Base-by-base conservation (phyloP, 2,329 filamentous ascomycete species). In the Pyrenophora graminea region DNA sequence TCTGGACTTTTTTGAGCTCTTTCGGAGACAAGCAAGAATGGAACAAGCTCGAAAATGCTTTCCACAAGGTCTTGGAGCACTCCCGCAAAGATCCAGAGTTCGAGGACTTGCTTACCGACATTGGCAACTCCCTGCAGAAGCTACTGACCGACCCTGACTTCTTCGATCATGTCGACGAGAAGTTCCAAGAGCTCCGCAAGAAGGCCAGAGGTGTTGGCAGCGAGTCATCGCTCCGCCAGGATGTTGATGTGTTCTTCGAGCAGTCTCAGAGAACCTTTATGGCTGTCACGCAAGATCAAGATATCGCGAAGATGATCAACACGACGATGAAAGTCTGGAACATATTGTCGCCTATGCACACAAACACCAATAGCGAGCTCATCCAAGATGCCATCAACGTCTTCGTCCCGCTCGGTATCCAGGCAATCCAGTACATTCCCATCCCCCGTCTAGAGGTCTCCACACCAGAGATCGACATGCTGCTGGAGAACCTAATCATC, bases 401-500 rank as follows among this genome's bases (percentile, higher is more conserved):
- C 10, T 92, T 97, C 68, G 79, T 94, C 4, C 93, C 93, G 0
- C 76, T 91, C 10, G 66, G 91, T 3, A 82, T 97, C 50, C 82
- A 90, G 59, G 84, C 85, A 2, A 80, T 97, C 27, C 91, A 97
- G 69, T 91, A 91, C 73, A 77, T 97, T 3, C 93, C 93, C 0
- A 94, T 97, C 45, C 92, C 92, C 0, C 87, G 93, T 4, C 74
- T 97, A n/a, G 93, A 97, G 71, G 79, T 97, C 4, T 88, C 90
- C 0, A 88, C 87, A 3, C 92, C 91, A 0, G 85, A 89, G 30
- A 80, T 96, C 47, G 92, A 97, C 63, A 82, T 97, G 4, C 77
- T 97, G 1, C 77, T 97, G 2, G 93, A 97, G 68, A 97, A 96
- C 58, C 79, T 97, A 27, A 88, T 97, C 53, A 80, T 97, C 27